Base-by-base conservation (phyloP, 73 alveolate species). In the Paramecium sonneborni region DNA sequence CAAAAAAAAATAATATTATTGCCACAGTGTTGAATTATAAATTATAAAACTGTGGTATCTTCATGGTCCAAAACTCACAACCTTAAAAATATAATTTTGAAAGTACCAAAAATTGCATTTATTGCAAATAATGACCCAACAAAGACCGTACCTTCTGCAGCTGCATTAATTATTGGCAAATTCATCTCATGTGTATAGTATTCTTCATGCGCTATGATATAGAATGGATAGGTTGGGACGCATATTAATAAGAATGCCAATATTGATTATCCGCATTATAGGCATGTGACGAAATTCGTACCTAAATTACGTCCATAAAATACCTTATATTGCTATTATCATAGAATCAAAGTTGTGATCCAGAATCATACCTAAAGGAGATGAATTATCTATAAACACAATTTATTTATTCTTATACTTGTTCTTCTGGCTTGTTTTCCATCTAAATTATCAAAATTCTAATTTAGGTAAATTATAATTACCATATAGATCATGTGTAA, bases 371-470 rank as follows among this genome's bases (percentile, higher is more conserved):
- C 90, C 90, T 10, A 79, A 44, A 30, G 90, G 90, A 43, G 90
- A 79, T 43, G 90, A 79, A 79, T 39, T 43, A 14, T 79, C 87
- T 74, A 34, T 34, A 18, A n/a, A 52, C 7, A 52, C 44, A 74
- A 74, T 34, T 18, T 3, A 28, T 28, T 34, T 30, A 74, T 38
- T n/a, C 5, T 8, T 8, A 32, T 74, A 74, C 87, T 43, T 38
- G 90, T 79, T 44, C 90, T 79, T 23, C 90, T 38, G 14, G 90
- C 90, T 24, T 79, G 30, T 43, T 79, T 79, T 28, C 90, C 90
- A 79, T 79, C 90, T 79, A 79, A 43, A 44, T 79, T 79, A 34
- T 79, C 90, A 79, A 79, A 79, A 79, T 79, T 79, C 90, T 79
- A 79, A 79, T 79, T 23, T 43, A 41, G 46, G 24, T 43, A 41